Evolutionary conservation across 208 protist genomes (phyloP).

Genomic region (Acanthamoeba divionensis): DNA sequence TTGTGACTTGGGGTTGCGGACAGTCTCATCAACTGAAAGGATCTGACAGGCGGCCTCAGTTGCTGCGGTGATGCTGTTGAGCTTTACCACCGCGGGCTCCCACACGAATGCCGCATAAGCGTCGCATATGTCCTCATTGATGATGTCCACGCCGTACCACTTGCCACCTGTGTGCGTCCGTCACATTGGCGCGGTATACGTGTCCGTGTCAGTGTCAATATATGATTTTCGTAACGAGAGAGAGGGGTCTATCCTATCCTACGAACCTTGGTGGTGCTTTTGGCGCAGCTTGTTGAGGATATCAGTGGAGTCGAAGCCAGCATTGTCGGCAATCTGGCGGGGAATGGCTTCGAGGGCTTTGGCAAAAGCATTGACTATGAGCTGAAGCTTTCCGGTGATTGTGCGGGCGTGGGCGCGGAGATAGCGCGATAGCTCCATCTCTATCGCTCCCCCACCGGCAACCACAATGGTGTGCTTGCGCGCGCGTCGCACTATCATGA

Average conservation of each 20-base stretch:
- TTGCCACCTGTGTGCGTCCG: slow-evolving; percentile 61
- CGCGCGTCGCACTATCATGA: slow-evolving; percentile 98
- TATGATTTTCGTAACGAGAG: not conserved
- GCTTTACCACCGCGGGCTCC: slow-evolving; percentile 98
- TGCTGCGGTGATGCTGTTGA: slow-evolving; percentile 97
- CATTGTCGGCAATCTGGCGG: slow-evolving; percentile 97
- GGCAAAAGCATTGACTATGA: slow-evolving; percentile 97
- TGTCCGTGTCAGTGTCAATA: not conserved
- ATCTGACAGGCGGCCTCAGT: slow-evolving; percentile 99
- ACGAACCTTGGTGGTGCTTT: slow-evolving; percentile 89
- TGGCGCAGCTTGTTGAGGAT: slow-evolving; percentile 99
- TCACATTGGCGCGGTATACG: not conserved
- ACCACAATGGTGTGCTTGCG: slow-evolving; percentile 96
- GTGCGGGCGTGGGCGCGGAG: slow-evolving; percentile 94
- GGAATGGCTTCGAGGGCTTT: slow-evolving; percentile 99
- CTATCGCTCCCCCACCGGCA: slow-evolving; percentile 98
- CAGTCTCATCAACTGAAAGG: slow-evolving; percentile 99
- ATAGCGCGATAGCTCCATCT: slow-evolving; percentile 98
- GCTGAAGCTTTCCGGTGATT: slow-evolving; percentile 98
- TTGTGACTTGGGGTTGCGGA: slow-evolving; percentile 79
- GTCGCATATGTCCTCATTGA: slow-evolving; percentile 96
- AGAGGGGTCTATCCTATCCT: not conserved
- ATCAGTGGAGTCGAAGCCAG: slow-evolving; percentile 99
- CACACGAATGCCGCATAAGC: slow-evolving; percentile 97
- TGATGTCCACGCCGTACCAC: slow-evolving; percentile 98